These are phyloP conservation scores for Oryza nivara DNA, from an alignment of 176 grass and related monocot genomes.

Conservation along the genomic window DNA sequence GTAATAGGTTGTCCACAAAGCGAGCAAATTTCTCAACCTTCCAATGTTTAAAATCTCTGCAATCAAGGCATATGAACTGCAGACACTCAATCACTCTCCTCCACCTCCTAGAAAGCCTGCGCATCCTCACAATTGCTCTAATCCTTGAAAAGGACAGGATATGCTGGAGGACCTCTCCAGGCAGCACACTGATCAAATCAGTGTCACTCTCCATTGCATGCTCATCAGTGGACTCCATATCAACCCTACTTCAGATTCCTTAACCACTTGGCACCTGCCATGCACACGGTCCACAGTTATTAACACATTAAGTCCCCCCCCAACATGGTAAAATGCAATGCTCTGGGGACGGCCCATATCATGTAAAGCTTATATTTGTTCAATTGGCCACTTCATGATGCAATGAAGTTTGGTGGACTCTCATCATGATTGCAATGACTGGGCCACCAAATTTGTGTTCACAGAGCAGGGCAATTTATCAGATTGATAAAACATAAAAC, in stretches of 20 bases:
- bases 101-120: constrained; percentile 17
- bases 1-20: constrained; percentile 34
- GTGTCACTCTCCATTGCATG: not conserved
- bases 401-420: constrained; percentile 1
- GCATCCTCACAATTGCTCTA: constrained; percentile 20
- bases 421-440: not conserved
- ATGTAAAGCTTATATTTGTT: constrained; percentile 3
- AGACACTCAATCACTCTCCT: not conserved
- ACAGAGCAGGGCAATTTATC: not conserved
- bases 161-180: constrained; percentile 15
- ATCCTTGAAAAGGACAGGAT: not conserved
- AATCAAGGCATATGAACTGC: constrained; percentile 21
- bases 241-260: constrained; percentile 29
- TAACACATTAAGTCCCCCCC: not conserved
- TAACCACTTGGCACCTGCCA: not conserved
- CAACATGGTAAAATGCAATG: not conserved
- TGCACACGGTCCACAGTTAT: not conserved
- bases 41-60: constrained; percentile 22
- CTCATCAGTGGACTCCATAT: constrained; percentile 16
- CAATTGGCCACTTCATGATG: not conserved
- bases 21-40: constrained; percentile 33
- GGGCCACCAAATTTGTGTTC: not conserved
- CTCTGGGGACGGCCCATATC: too few relatives aligned
- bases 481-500: too few relatives aligned
- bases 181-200: constrained; percentile 18